Base-by-base conservation (phyloP, 2,329 filamentous ascomycete species). In the Dothistroma septosporum region DNA sequence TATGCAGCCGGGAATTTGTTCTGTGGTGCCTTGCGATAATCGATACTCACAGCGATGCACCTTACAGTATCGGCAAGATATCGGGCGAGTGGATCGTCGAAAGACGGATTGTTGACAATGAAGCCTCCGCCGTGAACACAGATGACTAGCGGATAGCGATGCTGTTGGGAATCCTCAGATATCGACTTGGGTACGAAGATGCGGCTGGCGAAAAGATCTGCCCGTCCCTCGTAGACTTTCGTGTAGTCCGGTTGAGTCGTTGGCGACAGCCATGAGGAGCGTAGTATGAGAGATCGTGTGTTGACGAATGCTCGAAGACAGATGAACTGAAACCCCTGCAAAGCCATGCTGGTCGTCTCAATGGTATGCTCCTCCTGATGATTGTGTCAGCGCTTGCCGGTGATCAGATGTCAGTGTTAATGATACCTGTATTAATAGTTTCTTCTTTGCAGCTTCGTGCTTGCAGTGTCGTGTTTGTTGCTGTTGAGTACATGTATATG, bases 91-190 rank as follows among this genome's bases (percentile, higher is more conserved):
- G 66, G 65, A 69, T 83, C 80, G 65, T 82, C 79, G 48, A 78
- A 70, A 53, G 70, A 60, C 0, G 80, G 76, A 21, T 75, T 66
- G 69, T 78, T 76, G 48, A 83, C 31, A 31, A 74, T 73, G 67
- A 81, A 82, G 44, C 80, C 81, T 60, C 82, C 81, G 57, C 82
- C 82, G 64, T 85, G 82, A 65, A 83, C 76, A 57, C 79, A 76
- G 49, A 85, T 72, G 50, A 83, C 74, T 1, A 78, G 72, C 1
- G 81, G 80, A 21, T 72, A 57, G 21, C 53, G 33, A 21, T 57
- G 28, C 10, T 11, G 10, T 9, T 37, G 33, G 10, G 10, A 11
- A 9, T 11, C 14, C 6, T 46, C 50, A 4, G 6, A n/a, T 6
- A 55, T 32, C 16, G 28, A 46, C 16, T 24, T 21, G 16, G 61